Evolutionary conservation across 345 rosid genomes (phyloP).

Genomic region (Pseudoturritis turrita): DNA sequence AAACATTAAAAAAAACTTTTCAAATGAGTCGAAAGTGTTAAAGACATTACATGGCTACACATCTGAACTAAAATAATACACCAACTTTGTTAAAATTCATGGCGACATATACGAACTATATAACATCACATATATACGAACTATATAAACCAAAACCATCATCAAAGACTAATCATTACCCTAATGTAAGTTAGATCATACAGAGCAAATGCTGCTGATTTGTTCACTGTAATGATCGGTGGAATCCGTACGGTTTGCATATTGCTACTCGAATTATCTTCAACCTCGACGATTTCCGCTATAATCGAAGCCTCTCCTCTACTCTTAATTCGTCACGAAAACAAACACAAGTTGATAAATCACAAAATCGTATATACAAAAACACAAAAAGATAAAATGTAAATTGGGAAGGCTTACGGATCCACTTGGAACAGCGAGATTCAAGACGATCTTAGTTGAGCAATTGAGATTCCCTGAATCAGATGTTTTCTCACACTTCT

Average conservation of each 20-base stretch:
- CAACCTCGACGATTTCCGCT: conserved; percentile 89
- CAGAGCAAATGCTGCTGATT: conserved; percentile 73
- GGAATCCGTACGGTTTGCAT: conserved; percentile 80
- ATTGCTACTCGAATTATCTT: conserved; percentile 69
- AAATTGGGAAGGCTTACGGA: neutral
- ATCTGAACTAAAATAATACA: no score
- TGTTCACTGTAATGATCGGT: conserved; percentile 70
- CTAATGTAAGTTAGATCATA: conserved; percentile 64
- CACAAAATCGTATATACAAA: neutral
- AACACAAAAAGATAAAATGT: neutral
- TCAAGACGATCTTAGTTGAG: conserved; percentile 25
- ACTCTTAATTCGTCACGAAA: conserved; percentile 36
- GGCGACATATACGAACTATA: no score
- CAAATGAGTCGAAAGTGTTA: no score
- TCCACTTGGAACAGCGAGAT: conserved; percentile 36
- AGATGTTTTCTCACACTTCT: conserved; percentile 26
- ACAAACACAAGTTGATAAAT: neutral
- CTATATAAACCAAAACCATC: no score
- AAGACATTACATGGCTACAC: no score
- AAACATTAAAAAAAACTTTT: neutral
- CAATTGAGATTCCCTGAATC: conserved; percentile 27
- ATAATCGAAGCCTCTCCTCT: conserved; percentile 88
- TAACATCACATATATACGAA: no score
- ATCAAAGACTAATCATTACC: no score
- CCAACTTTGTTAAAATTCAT: no score